Evolutionary conservation across 2,329 filamentous ascomycete genomes (phyloP).

Genomic region (Elsinoe batatas): DNA sequence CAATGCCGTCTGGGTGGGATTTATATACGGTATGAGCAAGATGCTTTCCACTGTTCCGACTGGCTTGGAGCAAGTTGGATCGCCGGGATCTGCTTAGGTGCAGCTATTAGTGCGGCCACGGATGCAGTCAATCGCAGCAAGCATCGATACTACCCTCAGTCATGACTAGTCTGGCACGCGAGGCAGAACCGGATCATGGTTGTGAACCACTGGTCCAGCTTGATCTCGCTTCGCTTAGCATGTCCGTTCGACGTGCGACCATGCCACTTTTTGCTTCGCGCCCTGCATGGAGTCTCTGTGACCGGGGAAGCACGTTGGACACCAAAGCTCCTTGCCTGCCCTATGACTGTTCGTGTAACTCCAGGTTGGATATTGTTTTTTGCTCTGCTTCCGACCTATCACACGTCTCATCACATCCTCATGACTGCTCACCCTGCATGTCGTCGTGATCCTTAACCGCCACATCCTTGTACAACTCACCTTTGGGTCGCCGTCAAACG

Average conservation of each 20-base stretch:
- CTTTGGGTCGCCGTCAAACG: not conserved
- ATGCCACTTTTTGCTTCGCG: not conserved
- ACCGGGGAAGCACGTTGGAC: slow-evolving; percentile 3
- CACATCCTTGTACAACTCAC: not conserved
- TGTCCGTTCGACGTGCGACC: not conserved
- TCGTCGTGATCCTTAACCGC: not conserved
- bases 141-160: not conserved
- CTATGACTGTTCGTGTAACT: not conserved
- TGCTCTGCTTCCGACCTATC: not conserved
- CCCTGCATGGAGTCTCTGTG: slow-evolving; percentile 3
- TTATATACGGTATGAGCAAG: too few species aligned
- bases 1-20: too few species aligned
- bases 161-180: not conserved
- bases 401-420: not conserved
- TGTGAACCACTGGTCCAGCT: slow-evolving; percentile 7
- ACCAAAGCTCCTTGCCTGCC: not conserved
- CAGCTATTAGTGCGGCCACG: not conserved
- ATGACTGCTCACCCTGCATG: not conserved
- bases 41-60: slow-evolving; percentile 5
- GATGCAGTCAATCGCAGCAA: slow-evolving; percentile 1
- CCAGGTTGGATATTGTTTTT: not conserved
- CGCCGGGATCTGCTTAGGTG: slow-evolving; percentile 5
- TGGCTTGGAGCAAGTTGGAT: not conserved
- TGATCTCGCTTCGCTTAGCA: slow-evolving; percentile 11
- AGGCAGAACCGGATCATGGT: not conserved